Evolutionary conservation across 805 yeast genomes (phyloP).

Genomic region (Wickerhamomyces canadensis): DNA sequence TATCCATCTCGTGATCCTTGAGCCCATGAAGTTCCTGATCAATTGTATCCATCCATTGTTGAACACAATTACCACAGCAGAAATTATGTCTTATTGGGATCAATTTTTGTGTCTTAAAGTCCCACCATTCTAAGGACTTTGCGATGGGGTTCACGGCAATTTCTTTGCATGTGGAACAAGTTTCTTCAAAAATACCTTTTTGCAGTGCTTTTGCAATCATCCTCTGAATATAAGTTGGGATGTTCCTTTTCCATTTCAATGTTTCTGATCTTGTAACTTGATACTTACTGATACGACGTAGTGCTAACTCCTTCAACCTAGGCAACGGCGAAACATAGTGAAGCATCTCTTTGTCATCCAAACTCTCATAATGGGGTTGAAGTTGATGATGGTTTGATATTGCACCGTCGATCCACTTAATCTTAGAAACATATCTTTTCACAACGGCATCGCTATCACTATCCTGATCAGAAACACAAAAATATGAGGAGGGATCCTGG

Average conservation of each 20-base stretch:
- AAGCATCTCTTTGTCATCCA: slow-evolving; percentile 17
- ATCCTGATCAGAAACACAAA: slow-evolving; percentile 21
- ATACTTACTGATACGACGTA: slow-evolving; percentile 44
- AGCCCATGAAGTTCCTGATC: slow-evolving; percentile 6
- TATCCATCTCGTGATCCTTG: not conserved
- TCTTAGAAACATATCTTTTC: slow-evolving; percentile 19
- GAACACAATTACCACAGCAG: slow-evolving; percentile 47
- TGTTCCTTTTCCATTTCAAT: slow-evolving; percentile 43
- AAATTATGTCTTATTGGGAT: slow-evolving; percentile 52
- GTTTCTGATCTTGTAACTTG: slow-evolving; percentile 51
- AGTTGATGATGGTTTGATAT: slow-evolving; percentile 3
- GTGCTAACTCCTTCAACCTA: slow-evolving; percentile 41
- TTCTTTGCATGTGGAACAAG: slow-evolving; percentile 45
- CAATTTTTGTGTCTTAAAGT: slow-evolving; percentile 41
- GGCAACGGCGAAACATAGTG: slow-evolving; percentile 31
- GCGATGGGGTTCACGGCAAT: slow-evolving; percentile 53
- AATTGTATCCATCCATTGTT: slow-evolving; percentile 25
- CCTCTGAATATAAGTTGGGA: slow-evolving; percentile 40
- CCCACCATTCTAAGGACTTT: slow-evolving; percentile 65
- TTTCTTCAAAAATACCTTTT: slow-evolving; percentile 44
- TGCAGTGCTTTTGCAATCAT: slow-evolving; percentile 47
- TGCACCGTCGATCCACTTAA: slow-evolving; percentile 22
- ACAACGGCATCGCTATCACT: slow-evolving; percentile 11
- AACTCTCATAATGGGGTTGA: slow-evolving; percentile 1
- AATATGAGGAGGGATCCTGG: slow-evolving; percentile 10